Evolutionary conservation across 352 stramenopile genomes (phyloP), one percentile per base, ranked within the genome.

Genomic region (Globisporangium splendens): DNA sequence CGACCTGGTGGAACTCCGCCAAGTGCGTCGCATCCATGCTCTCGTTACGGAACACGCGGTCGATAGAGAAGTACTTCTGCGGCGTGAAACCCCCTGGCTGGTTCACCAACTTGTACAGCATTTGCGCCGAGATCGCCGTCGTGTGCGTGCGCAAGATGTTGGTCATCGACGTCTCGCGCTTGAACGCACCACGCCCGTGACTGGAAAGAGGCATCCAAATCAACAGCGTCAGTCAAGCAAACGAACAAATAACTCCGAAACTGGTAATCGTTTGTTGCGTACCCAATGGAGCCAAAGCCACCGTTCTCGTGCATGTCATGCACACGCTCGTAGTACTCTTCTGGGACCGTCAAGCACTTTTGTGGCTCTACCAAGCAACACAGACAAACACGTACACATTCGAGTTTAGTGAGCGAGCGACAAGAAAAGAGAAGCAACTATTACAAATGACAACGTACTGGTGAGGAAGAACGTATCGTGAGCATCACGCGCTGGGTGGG

Each of bases 381-480:
- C 50, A 50, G 2, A 14, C 20, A 50, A n/a, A 52, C 41, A 63
- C 28, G 20, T 31, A 41, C 13, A 46, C 41, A 33, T 28, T 14
- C 15, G 28, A 47, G 11, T 39, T 35, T 6, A 47, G 0, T 14
- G 46, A 17, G 12, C 35, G 6, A 42, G n/a, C 51, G 59, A 24
- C 8, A 55, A 20, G 31, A 17, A 44, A 24, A 15, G 42, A 52
- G n/a, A 39, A 22, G 38, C 35, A 22, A 28, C 46, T 14, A 44
- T 12, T n/a, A 48, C 44, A n/a, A 55, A 8, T 14, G 4, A 42
- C 2, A 21, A 81, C 81, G 62, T 46, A 92, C 84, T 73, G 2
- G 98, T 98, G 61, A 99, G 96, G 84, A 99, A 99, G 79, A 99
- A 99, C 38, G 98, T 99, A 77, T 99, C 98, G 71, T 99, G 98